Conservation (phyloP, 2,329 filamentous ascomycete genomes). For the Alternaria arborescens region DNA sequence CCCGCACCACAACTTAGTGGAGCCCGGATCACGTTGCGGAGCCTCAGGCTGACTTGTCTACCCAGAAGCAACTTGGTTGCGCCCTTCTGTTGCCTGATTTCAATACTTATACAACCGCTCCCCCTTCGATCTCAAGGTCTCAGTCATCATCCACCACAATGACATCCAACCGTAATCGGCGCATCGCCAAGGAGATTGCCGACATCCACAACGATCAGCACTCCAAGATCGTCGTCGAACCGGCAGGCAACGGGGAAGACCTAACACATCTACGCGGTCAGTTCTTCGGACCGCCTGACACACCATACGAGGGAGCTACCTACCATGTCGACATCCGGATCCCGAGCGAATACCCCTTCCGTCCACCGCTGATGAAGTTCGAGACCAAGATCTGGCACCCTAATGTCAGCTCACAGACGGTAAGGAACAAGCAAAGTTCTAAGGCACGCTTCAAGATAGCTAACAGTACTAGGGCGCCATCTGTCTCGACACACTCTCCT, state of each 20-base stretch:
- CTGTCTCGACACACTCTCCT: constrained; percentile 89
- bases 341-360: constrained; percentile 89
- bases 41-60: constrained; percentile 20
- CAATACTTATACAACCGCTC: constrained; percentile 8
- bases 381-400: constrained; percentile 96
- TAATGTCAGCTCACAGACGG: constrained; percentile 93
- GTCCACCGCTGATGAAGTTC: constrained; percentile 89
- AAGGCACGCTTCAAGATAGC: background rate
- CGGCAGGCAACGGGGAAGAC: constrained; percentile 69
- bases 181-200: constrained; percentile 77
- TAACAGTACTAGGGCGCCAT: constrained; percentile 80
- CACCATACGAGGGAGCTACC: constrained; percentile 87
- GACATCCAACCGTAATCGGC: constrained; percentile 65
- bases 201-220: constrained; percentile 78
- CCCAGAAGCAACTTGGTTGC: constrained; percentile 14
- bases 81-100: constrained; percentile 14
- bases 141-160: constrained; percentile 49
- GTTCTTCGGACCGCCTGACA: constrained; percentile 88
- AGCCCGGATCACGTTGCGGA: constrained; percentile 8
- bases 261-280: constrained; percentile 83
- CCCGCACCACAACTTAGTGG: constrained; percentile 7
- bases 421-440: constrained; percentile 56
- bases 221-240: constrained; percentile 77
- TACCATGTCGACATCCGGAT: constrained; percentile 87
- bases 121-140: background rate